These are phyloP conservation scores for Torulaspora indica DNA, from an alignment of 805 yeast species.

Conservation along the genomic window DNA sequence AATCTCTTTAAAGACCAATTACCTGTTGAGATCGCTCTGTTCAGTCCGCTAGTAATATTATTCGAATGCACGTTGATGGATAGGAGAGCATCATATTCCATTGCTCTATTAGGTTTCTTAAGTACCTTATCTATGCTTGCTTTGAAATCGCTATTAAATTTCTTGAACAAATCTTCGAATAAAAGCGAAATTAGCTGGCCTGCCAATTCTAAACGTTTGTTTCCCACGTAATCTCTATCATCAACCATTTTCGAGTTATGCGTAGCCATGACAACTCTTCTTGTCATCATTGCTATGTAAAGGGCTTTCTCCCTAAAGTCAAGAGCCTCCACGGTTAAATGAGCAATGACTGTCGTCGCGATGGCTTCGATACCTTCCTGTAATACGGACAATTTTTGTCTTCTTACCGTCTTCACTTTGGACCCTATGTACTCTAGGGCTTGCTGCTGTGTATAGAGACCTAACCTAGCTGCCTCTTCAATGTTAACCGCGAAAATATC, in stretches of 20 bases:
- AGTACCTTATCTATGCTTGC: conserved; percentile 89
- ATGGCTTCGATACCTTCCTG: conserved; percentile 97
- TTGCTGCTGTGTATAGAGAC: conserved; percentile 86
- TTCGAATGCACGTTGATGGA: conserved; percentile 88
- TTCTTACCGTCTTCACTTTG: conserved; percentile 86
- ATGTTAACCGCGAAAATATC: conserved; percentile 89
- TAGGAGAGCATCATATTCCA: conserved; percentile 89
- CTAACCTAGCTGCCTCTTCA: conserved; percentile 85
- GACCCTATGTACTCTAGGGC: conserved; percentile 89
- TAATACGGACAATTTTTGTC: conserved; percentile 72
- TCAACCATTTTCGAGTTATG: conserved; percentile 93
- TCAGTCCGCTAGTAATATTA: conserved; percentile 89
- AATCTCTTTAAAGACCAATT: conserved; percentile 98
- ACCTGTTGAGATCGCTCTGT: conserved; percentile 96
- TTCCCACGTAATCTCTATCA: conserved; percentile 97
- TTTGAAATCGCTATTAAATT: conserved; percentile 91
- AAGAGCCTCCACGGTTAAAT: conserved; percentile 74
- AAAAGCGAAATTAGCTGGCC: conserved; percentile 93
- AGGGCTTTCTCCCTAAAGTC: conserved; percentile 93
- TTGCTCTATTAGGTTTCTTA: conserved; percentile 89
- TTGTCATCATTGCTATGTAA: conserved; percentile 92
- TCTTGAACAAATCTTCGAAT: conserved; percentile 95
- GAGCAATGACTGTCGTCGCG: conserved; percentile 95
- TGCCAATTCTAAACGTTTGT: conserved; percentile 92
- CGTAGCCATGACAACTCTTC: conserved; percentile 94